These are phyloP conservation scores for Coleophoma crateriformis DNA, from an alignment of 2,329 filamentous ascomycete species.

Conservation along the genomic window DNA sequence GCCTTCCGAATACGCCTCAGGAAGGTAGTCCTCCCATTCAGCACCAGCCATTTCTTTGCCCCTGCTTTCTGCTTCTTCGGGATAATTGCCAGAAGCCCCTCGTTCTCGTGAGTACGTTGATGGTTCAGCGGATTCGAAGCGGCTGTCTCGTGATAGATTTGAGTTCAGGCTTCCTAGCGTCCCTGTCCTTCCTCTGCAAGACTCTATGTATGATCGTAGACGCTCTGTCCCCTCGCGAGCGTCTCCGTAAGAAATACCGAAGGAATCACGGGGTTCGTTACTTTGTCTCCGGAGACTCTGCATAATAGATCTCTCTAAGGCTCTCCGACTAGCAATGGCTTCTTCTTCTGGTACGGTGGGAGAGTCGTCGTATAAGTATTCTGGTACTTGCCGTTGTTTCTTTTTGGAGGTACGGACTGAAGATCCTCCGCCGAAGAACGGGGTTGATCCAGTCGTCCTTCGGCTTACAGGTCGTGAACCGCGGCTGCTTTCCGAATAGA, in stretches of 20 bases:
- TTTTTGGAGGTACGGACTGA: slow-evolving; percentile 10
- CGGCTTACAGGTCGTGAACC: slow-evolving; percentile 16
- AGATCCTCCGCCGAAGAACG: slow-evolving; percentile 22
- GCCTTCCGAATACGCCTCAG: slow-evolving; percentile 12
- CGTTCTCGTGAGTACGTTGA: slow-evolving; percentile 10
- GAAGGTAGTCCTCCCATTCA: slow-evolving; percentile 11
- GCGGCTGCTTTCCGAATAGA: slow-evolving; percentile 5
- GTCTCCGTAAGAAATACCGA: slow-evolving; percentile 17
- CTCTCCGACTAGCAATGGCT: slow-evolving; percentile 6
- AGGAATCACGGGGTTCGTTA: slow-evolving; percentile 13
- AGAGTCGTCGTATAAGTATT: slow-evolving; percentile 15
- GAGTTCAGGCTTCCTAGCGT: slow-evolving; percentile 13
- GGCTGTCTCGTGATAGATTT: slow-evolving; percentile 14
- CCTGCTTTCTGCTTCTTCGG: slow-evolving; percentile 1
- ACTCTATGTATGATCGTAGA: slow-evolving; percentile 17
- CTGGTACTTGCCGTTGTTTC: slow-evolving; percentile 2
- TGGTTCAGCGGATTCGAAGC: slow-evolving; percentile 18
- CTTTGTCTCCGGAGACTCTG: slow-evolving; percentile 7
- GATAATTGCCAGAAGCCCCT: background rate
- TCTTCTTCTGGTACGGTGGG: slow-evolving; percentile 21
- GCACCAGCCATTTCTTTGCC: background rate
- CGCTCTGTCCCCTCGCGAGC: slow-evolving; percentile 22
- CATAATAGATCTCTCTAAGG: slow-evolving; percentile 1
- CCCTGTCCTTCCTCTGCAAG: slow-evolving; percentile 7
- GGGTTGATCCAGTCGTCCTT: slow-evolving; percentile 16